Percentiles rank a stretch among this genome's conserved stretches.
These are phyloP conservation scores for Rutidosis leptorrhynchoides DNA, from an alignment of 129 eudicot genomes.

Conservation along the genomic window DNA sequence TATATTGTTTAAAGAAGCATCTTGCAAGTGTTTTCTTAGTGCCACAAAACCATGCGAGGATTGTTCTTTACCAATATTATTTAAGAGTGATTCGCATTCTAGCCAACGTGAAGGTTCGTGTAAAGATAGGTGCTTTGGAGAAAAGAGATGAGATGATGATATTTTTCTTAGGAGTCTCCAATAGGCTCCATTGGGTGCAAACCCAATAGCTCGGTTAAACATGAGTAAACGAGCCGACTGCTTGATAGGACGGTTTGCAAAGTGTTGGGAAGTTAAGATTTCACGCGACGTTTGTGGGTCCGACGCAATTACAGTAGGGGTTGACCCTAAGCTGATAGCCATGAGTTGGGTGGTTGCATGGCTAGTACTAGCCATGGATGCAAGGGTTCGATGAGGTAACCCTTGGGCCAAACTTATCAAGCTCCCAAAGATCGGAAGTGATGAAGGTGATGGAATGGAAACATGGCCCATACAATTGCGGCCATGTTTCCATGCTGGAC, in stretches of 20 bases:
- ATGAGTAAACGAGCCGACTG: constrained; percentile 64
- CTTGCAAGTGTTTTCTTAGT: constrained; percentile 53
- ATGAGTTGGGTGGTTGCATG: constrained; percentile 46
- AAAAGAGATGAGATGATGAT: constrained; percentile 58
- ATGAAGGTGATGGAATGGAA: constrained; percentile 52
- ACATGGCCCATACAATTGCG: constrained; percentile 35
- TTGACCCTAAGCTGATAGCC: constrained; percentile 70
- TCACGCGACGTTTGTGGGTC: constrained; percentile 55
- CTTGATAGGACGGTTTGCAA: constrained; percentile 65
- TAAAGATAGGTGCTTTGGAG: constrained; percentile 50
- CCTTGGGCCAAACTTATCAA: constrained; percentile 46
- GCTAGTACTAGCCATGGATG: constrained; percentile 37
- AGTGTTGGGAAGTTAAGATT: constrained; percentile 54
- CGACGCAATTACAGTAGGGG: constrained; percentile 54
- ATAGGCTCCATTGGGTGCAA: constrained; percentile 62
- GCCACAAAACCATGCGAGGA: constrained; percentile 27
- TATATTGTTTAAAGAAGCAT: constrained; percentile 54
- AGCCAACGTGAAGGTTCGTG: constrained; percentile 43
- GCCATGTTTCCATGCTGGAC: constrained; percentile 59
- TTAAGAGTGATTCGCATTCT: constrained; percentile 49
- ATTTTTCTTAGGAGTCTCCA: constrained; percentile 61
- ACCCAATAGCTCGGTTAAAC: constrained; percentile 73
- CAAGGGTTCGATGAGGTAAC: constrained; percentile 63
- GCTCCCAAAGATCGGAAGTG: constrained; percentile 55
- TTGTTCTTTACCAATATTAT: constrained; percentile 37